Conservation (phyloP, 768 basidiomycete genomes). For the Pleurotus citrinopileatus region DNA sequence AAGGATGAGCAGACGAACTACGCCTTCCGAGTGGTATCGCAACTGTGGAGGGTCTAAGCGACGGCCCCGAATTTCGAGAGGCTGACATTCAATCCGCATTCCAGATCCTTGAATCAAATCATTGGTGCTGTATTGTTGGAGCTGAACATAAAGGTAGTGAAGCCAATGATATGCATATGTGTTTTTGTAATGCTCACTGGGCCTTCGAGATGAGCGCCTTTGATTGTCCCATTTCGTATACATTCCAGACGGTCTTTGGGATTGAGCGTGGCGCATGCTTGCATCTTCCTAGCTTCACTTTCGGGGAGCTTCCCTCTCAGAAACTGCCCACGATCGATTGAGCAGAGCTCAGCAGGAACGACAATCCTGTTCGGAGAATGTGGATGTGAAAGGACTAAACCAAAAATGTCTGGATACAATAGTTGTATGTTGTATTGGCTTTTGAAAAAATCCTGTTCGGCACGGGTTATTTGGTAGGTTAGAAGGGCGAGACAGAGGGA, state of each 20-base stretch:
- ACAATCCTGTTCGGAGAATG: constrained; percentile 26
- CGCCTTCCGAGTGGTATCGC: constrained; percentile 3
- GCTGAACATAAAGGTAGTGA: constrained; percentile 3
- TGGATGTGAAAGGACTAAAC: constrained; percentile 28
- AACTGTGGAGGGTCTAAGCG: constrained; percentile 16
- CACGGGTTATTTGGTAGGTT: no score
- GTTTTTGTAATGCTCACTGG: constrained; percentile 6
- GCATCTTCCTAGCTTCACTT: constrained; percentile 31
- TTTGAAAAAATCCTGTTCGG: constrained; percentile 46
- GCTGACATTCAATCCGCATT: constrained; percentile 14
- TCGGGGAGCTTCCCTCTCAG: constrained; percentile 43
- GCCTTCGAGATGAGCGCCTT: constrained; percentile 4
- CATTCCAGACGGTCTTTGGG: constrained; percentile 38
- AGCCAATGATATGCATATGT: not conserved
- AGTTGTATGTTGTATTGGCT: constrained; percentile 30
- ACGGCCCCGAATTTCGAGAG: constrained; percentile 13
- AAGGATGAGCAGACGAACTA: not conserved
- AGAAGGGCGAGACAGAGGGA: not conserved
- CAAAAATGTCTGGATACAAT: constrained; percentile 32
- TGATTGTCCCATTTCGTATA: constrained; percentile 30
- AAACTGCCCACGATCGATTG: constrained; percentile 43
- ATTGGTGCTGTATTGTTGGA: constrained; percentile 13
- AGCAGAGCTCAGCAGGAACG: constrained; percentile 52
- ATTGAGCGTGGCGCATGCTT: constrained; percentile 45
- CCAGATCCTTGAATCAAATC: constrained; percentile 12